Evolutionary conservation across 2,329 filamentous ascomycete species (phyloP).

Genomic region (Cladobotryum protrusum): DNA sequence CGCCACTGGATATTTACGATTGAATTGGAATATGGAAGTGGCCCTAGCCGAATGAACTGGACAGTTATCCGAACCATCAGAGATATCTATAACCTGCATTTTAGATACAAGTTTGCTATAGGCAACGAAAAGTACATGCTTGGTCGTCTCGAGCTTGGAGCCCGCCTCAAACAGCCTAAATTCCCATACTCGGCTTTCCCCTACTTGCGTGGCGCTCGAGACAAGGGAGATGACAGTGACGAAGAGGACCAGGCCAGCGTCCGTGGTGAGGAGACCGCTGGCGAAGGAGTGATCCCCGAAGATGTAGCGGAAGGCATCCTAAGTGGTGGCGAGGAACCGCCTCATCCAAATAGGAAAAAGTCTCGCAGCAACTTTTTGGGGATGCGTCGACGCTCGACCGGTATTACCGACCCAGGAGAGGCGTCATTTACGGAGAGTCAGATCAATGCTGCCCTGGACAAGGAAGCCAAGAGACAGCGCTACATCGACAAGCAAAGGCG

Average conservation of each 20-base stretch:
- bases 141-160: slow-evolving; percentile 57
- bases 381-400: slow-evolving; percentile 48
- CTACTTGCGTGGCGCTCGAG: slow-evolving; percentile 75
- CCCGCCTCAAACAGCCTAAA: slow-evolving; percentile 72
- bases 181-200: slow-evolving; percentile 89
- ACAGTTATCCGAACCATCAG: slow-evolving; percentile 77
- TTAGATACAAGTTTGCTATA: slow-evolving; percentile 85
- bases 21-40: slow-evolving; percentile 92
- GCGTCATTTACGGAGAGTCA: slow-evolving; percentile 34
- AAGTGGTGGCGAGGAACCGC: slow-evolving; percentile 28
- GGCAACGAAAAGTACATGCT: slow-evolving; percentile 78
- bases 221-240: slow-evolving; percentile 72
- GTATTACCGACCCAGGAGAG: slow-evolving; percentile 40
- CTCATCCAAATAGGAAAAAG: slow-evolving; percentile 36
- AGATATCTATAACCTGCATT: slow-evolving; percentile 88
- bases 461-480: slow-evolving; percentile 38
- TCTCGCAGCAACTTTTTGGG: slow-evolving; percentile 50
- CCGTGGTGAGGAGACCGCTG: slow-evolving; percentile 40
- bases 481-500: slow-evolving; percentile 79
- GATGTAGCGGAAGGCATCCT: slow-evolving; percentile 50
- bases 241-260: slow-evolving; percentile 54
- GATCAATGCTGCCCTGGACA: slow-evolving; percentile 47
- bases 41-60: slow-evolving; percentile 95
- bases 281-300: slow-evolving; percentile 53
- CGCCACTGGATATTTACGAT: slow-evolving; percentile 85